A percentile compares a stretch with the other conserved stretches of the same genome.
Evolutionary conservation across 176 grass and related monocot species (phyloP).

Genomic region (Canna indica): DNA sequence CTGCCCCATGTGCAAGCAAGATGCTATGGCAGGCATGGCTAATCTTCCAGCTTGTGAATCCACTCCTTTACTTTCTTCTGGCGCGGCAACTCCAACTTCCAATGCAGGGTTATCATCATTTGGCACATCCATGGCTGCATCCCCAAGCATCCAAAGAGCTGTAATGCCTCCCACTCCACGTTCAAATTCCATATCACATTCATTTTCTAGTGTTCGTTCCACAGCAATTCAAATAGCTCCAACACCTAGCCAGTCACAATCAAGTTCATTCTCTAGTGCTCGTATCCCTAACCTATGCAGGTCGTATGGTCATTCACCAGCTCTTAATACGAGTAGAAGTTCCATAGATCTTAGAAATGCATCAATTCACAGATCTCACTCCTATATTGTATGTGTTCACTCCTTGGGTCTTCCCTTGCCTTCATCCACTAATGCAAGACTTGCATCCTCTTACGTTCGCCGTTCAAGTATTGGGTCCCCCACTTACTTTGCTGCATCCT

Average conservation of each 20-base stretch:
- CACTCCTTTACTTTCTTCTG: conserved; percentile 62
- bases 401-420: conserved; percentile 51
- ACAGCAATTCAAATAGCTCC: background rate
- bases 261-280: conserved; percentile 16
- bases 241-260: conserved; percentile 10
- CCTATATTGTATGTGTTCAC: conserved; percentile 31
- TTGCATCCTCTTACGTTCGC: conserved; percentile 27
- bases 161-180: background rate
- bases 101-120: background rate
- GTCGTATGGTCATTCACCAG: conserved; percentile 26
- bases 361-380: conserved; percentile 16
- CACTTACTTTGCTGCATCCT: conserved; percentile 48
- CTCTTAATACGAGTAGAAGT: conserved; percentile 13
- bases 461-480: conserved; percentile 43
- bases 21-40: conserved; percentile 44
- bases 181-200: conserved; percentile 20
- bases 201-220: conserved; percentile 25
- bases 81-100: background rate
- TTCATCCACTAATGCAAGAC: conserved; percentile 48
- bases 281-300: conserved; percentile 17
- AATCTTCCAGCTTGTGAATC: conserved; percentile 48
- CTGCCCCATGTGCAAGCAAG: conserved; percentile 90
- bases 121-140: conserved; percentile 4
- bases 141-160: background rate
- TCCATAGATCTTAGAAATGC: conserved; percentile 25